A percentile compares a stretch with the other conserved stretches of the same genome.
phyloP scores from a whole-genome alignment of 2,329 filamentous ascomycete species.

The Arthrobotrys megalospora region DNA sequence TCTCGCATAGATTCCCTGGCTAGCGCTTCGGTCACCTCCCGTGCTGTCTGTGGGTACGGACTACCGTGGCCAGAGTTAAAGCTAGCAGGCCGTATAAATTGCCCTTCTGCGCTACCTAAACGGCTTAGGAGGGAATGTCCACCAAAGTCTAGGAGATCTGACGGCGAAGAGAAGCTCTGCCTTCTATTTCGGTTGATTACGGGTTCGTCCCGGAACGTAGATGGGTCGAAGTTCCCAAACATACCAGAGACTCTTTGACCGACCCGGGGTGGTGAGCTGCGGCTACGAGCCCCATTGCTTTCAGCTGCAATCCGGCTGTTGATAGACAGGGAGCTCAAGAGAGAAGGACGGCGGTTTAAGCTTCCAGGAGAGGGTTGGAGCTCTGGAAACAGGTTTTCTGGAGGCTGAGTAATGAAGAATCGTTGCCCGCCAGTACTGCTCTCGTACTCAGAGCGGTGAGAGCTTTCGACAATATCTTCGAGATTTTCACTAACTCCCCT shows the following conservation, averaged over 20 bases:
- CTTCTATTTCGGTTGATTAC: not conserved
- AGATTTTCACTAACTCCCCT: not conserved
- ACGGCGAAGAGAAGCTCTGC: not conserved
- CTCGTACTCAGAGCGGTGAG: not conserved
- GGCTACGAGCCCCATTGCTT: conserved; percentile 10
- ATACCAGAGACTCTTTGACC: not conserved
- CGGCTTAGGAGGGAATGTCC: not conserved
- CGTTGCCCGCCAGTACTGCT: not conserved
- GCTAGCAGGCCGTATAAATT: not conserved
- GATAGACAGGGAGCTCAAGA: conserved; percentile 1
- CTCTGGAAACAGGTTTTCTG: not conserved
- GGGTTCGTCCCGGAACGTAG: not conserved
- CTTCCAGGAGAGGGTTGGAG: not conserved
- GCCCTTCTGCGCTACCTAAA: not conserved
- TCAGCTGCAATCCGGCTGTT: not conserved
- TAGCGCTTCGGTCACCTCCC: not conserved
- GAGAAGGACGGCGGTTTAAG: not conserved
- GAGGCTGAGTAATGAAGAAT: not conserved
- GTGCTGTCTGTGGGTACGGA: not conserved
- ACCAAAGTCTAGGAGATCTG: not conserved
- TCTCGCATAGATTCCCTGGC: not conserved
- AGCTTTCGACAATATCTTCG: not conserved
- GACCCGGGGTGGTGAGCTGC: conserved; percentile 8
- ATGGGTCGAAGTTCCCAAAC: not conserved
- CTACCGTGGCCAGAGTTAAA: conserved; percentile 1